Evolutionary conservation across 2,329 filamentous ascomycete species (phyloP), one percentile per base, ranked within the genome.

Genomic region (Penicillium sp.): DNA sequence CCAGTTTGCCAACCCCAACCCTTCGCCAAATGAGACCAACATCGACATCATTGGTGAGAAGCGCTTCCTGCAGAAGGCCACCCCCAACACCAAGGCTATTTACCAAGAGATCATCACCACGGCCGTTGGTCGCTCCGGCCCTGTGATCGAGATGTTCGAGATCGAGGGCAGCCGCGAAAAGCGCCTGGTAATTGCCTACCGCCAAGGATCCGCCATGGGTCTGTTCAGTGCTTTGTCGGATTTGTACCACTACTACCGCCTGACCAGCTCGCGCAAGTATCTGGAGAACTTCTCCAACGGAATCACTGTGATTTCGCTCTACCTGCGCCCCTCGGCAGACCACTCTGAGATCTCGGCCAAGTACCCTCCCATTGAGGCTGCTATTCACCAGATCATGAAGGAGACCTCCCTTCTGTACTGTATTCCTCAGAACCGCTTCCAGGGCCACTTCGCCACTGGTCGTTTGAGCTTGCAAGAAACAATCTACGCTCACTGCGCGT

Each of bases 251-350:
- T 97, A 97, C 83, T 99, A 99, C 70, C 93, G 94, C 40, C 84
- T 97, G 58, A 99, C 94, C 2, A 96, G 90, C 68, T 94, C 94
- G 27, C 84, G 94, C 65, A 99, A 99, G 79, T 99, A 99, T 70
- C 89, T 99, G 44, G 90, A 99, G 77, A 94, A 97, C 77, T 99
- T 99, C 81, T 94, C 92, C 69, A 99, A 99, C 74, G 94, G 94
- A 58, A 95, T 97, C 72, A 96, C 91, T 13, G 89, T 97, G 74
- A 96, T 97, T 82, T 97, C 91, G 64, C 84, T 97, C 59, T 99
- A 99, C 75, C 82, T 99, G 56, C 87, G 88, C 62, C 91, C 90
- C 19, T 82, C 88, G 16, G 82, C 88, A 16, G 82, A 82, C 61
- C 73, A 81, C 23, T 77, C 84, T 35, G 75, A 81, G 39, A 80